These are phyloP conservation scores for Sphagnum tenellum DNA, from an alignment of 225 moss, liverwort and hornwort species.

Conservation along the genomic window DNA sequence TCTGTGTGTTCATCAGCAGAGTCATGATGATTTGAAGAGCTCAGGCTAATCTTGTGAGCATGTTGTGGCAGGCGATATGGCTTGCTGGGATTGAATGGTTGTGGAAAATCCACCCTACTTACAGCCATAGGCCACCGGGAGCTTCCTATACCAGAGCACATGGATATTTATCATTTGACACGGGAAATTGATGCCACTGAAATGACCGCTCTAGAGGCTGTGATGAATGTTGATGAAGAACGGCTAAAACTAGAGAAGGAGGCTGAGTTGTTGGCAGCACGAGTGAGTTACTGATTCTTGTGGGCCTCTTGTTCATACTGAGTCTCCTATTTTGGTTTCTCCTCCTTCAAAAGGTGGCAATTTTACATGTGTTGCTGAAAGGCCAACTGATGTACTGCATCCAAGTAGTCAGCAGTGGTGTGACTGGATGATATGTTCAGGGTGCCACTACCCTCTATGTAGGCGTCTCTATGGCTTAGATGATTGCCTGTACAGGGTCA, in stretches of 20 bases:
- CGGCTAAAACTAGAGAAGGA: slow-evolving; percentile 72
- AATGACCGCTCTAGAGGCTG: slow-evolving; percentile 78
- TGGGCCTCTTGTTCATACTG: neutral
- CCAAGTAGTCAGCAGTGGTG: no score
- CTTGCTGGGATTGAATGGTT: slow-evolving; percentile 76
- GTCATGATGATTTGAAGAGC: no score
- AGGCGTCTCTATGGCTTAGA: no score
- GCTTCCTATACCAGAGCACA: slow-evolving; percentile 86
- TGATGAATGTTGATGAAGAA: slow-evolving; percentile 85
- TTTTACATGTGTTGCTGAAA: no score
- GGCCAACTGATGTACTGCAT: no score
- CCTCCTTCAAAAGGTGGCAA: no score
- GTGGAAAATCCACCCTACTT: slow-evolving; percentile 82
- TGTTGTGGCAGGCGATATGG: slow-evolving; percentile 61
- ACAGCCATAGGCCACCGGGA: slow-evolving; percentile 81
- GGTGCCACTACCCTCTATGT: no score
- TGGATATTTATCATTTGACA: slow-evolving; percentile 93
- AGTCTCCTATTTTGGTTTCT: neutral
- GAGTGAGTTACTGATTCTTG: slow-evolving; percentile 25
- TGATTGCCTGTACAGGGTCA: no score
- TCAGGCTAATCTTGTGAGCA: no score
- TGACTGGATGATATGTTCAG: no score
- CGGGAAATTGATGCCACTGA: slow-evolving; percentile 94
- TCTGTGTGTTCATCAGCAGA: no score
- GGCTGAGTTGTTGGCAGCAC: slow-evolving; percentile 66